Evolutionary conservation across 345 rosid species (phyloP), one percentile per base, ranked within the genome.

Genomic region (Hibiscus mutabilis): DNA sequence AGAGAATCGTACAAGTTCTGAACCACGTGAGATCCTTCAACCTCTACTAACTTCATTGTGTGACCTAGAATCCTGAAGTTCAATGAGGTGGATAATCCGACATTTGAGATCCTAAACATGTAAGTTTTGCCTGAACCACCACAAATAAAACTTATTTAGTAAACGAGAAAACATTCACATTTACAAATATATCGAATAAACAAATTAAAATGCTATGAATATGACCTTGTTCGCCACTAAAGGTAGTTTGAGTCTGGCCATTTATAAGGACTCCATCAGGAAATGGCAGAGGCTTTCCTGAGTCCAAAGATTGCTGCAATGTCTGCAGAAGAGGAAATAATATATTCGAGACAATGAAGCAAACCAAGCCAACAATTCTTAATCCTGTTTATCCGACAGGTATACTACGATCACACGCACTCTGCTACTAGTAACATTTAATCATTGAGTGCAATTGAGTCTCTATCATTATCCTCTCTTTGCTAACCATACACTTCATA

Each of bases 1-100:
- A 93, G 91, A n/a, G 96, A 88, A 55, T 89, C 91, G 4, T 93
- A 93, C 2, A 75, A 73, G 61, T 84, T 85, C 82, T 91, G 98
- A 31, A 91, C 5, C 0, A 86, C 86, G 58, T 93, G 96, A 74
- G 92, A 88, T 47, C 98, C 98, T 82, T 93, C 98, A 52, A 91
- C 94, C 85, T 93, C 98, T 40, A 89, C 88, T 74, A 93, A 61
- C 87, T 86, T 86, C 92, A 93, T 78, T 3, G 52, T 69, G 31
- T 93, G 98, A 53, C 87, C 93, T 58, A 91, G 98, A 74, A 93
- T 89, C 82, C 96, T 88, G 81, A 91, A 86, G 82, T 93, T 93
- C 44, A 93, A 75, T 3, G 92, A 75, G 44, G 81, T 89, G 9
- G 89, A 69, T 67, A 88, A 71, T 8, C 98, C 98, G 65, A 91